Evolutionary conservation across 345 rosid genomes (phyloP).

Genomic region (Mallotus nudiflorus): DNA sequence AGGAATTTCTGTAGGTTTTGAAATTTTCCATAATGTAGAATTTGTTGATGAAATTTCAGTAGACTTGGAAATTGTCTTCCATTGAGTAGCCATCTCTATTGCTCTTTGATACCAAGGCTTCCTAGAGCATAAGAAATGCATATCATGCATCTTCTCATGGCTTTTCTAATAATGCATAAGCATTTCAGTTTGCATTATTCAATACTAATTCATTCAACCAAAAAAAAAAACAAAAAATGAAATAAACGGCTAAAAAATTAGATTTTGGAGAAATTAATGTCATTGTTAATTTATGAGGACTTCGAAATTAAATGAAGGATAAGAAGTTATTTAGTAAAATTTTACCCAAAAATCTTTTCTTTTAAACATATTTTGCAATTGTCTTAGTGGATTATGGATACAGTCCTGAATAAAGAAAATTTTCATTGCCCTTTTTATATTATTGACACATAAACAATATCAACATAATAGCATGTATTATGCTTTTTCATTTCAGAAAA

Average conservation of each 20-base stretch:
- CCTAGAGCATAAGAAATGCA: conserved; percentile 43
- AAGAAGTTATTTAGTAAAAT: too few relatives aligned
- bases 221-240: not conserved
- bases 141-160: conserved; percentile 21
- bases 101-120: conserved; percentile 97
- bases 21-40: conserved; percentile 41
- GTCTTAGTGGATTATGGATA: too few relatives aligned
- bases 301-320: too few relatives aligned
- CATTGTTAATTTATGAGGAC: not conserved
- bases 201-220: not conserved
- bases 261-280: not conserved
- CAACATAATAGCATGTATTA: too few relatives aligned
- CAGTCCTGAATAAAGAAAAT: too few relatives aligned
- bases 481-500: too few relatives aligned
- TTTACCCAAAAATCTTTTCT: too few relatives aligned
- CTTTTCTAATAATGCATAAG: not conserved
- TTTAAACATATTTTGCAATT: too few relatives aligned
- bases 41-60: conserved; percentile 27
- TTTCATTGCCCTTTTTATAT: too few relatives aligned
- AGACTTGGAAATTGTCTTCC: conserved; percentile 44
- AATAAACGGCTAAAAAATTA: not conserved
- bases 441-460: too few relatives aligned
- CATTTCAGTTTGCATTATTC: not conserved
- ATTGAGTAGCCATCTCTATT: conserved; percentile 68
- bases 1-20: conserved; percentile 44